Conservation (phyloP, 352 stramenopile species). For the Pythium sukuiense region DNA sequence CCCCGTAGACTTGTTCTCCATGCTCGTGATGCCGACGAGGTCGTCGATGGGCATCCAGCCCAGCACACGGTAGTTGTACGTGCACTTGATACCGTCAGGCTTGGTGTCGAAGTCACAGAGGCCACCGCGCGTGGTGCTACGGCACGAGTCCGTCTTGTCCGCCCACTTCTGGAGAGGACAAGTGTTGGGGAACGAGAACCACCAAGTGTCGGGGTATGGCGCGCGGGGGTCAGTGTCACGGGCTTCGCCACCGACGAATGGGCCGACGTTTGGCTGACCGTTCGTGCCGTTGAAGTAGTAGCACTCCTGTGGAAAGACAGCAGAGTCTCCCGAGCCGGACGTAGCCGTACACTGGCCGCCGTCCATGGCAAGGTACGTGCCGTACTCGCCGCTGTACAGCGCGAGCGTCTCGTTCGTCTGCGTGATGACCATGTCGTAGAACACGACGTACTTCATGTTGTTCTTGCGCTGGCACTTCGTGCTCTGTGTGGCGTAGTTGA, state of each 20-base stretch:
- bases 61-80: constrained; percentile 72
- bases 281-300: constrained; percentile 78
- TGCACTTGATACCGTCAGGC: constrained; percentile 65
- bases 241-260: constrained; percentile 57
- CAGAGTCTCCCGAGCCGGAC: constrained; percentile 28
- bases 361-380: constrained; percentile 68
- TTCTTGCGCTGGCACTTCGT: constrained; percentile 79
- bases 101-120: constrained; percentile 46
- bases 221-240: constrained; percentile 56
- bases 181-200: constrained; percentile 84
- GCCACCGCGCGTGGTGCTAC: constrained; percentile 34
- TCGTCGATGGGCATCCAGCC: constrained; percentile 74
- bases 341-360: constrained; percentile 57
- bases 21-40: constrained; percentile 69
- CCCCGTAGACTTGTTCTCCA: constrained; percentile 37
- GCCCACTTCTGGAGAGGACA: constrained; percentile 40
- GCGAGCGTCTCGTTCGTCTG: constrained; percentile 81
- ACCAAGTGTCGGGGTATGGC: constrained; percentile 73
- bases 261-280: constrained; percentile 57
- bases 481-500: constrained; percentile 73
- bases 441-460: constrained; percentile 76
- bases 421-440: constrained; percentile 76
- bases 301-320: constrained; percentile 50
- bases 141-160: constrained; percentile 49
- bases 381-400: constrained; percentile 69